Conservation (phyloP, 345 rosid genomes). For the Pistacia integerrima region DNA sequence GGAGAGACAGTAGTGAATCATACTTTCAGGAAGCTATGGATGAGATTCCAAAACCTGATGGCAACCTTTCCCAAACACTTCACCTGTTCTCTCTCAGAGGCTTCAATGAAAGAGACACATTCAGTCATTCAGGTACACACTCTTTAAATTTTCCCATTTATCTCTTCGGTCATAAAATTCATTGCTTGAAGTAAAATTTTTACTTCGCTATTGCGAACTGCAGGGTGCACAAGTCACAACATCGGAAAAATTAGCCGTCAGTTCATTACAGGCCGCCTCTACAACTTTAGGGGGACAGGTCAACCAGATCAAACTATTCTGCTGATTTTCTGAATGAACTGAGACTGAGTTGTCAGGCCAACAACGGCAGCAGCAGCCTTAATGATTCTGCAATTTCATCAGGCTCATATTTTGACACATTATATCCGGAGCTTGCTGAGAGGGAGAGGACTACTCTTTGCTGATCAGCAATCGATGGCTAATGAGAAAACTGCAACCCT, state of each 20-base stretch:
- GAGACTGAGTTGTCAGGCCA: slow-evolving; percentile 30
- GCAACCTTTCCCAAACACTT: slow-evolving; percentile 33
- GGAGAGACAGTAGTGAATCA: slow-evolving; percentile 48
- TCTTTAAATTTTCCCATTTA: neutral
- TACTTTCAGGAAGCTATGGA: slow-evolving; percentile 36
- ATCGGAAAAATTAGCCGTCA: slow-evolving; percentile 49
- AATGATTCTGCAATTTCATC: slow-evolving; percentile 29
- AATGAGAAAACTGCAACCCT: slow-evolving; percentile 39
- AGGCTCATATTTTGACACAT: slow-evolving; percentile 40
- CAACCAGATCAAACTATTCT: slow-evolving; percentile 41
- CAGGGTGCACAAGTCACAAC: slow-evolving; percentile 36
- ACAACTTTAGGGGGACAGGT: slow-evolving; percentile 42
- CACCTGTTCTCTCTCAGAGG: slow-evolving; percentile 39
- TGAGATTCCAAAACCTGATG: slow-evolving; percentile 45
- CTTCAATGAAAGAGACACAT: slow-evolving; percentile 47
- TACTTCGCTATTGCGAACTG: slow-evolving; percentile 5
- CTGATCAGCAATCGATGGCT: slow-evolving; percentile 57
- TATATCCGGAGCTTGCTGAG: slow-evolving; percentile 40
- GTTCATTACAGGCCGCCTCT: slow-evolving; percentile 41
- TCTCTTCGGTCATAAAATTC: neutral
- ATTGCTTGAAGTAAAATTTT: neutral
- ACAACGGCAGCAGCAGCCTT: slow-evolving; percentile 1
- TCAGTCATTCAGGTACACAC: slow-evolving; percentile 46
- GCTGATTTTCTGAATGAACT: slow-evolving; percentile 37
- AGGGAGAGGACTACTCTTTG: slow-evolving; percentile 48